Base-by-base conservation (phyloP, 768 basidiomycete genomes). In the Leccinum variicolor region DNA sequence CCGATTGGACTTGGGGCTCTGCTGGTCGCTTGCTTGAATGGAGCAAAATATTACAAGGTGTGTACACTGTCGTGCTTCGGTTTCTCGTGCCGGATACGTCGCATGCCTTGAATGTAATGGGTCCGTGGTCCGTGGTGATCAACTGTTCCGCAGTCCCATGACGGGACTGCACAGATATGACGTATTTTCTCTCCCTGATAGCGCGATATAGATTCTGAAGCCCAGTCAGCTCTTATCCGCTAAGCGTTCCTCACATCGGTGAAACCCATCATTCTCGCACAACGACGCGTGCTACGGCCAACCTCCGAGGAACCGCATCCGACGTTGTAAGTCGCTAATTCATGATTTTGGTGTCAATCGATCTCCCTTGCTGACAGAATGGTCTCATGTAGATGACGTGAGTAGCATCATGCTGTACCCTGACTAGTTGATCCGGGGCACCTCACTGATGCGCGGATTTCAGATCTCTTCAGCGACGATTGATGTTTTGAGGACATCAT, bases 401-500 rank as follows among this genome's bases (percentile, higher is more conserved):
- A 11, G 66, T 59, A n/a, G 14, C 13, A 6, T 17, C 39, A 11
- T 29, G 33, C 39, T 50, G 25, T 17, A 39, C 36, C 17, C 36
- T 39, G 8, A 17, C 36, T 17, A 39, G 7, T 45, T 49, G 1
- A n/a, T 25, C 9, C 19, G 8, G 46, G 2, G 3, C 4, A 45
- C 19, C 49, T 54, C 39, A 2, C 49, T 54, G 56, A 36, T 23
- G 39, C n/a, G 15, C 6, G 15, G 5, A 50, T 15, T 47, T 2
- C 57, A 10, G 69, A 64, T 17, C 74, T 76, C 10, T 69, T 78
- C 33, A 72, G 82, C 2, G 85, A 89, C 55, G 84, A 84, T 53
- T 76, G 82, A 33, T 81, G 80, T 9, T 87, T 89, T 59, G 81
- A 79, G 21, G 74, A 83, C 2, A 86, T 89, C 73, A 83, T 82